Evolutionary conservation across 148 eudicot genomes (phyloP).

Genomic region (Nepenthes mirabilis): DNA sequence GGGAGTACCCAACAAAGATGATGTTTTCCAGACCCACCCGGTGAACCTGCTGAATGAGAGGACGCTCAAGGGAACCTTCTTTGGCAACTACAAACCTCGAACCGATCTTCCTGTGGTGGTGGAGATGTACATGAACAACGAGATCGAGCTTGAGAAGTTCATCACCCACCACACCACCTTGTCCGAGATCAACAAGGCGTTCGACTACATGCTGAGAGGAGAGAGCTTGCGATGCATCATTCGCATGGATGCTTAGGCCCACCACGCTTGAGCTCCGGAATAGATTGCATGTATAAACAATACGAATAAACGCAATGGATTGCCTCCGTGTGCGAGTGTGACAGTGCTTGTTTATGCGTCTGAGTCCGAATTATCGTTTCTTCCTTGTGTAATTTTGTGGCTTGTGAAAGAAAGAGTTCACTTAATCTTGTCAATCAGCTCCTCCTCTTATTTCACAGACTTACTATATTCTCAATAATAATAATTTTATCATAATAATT

Average conservation of each 20-base stretch:
- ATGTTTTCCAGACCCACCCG: slow-evolving; percentile 34
- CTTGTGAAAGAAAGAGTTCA: too few species aligned
- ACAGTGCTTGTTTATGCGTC: too few species aligned
- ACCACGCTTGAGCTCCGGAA: too few species aligned
- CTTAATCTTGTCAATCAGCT: too few species aligned
- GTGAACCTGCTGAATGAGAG: slow-evolving; percentile 34
- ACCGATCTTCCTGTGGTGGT: slow-evolving; percentile 37
- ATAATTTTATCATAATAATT: too few species aligned
- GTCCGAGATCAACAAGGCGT: slow-evolving; percentile 52
- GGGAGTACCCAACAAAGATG: slow-evolving; percentile 48
- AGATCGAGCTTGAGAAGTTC: slow-evolving; percentile 42
- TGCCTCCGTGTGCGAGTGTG: too few species aligned
- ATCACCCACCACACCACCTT: slow-evolving; percentile 42
- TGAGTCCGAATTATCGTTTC: too few species aligned
- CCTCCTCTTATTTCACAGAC: too few species aligned
- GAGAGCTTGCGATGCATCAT: slow-evolving; percentile 48
- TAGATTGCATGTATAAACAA: too few species aligned
- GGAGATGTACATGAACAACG: slow-evolving; percentile 63
- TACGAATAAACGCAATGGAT: too few species aligned
- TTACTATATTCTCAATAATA: too few species aligned
- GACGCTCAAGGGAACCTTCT: slow-evolving; percentile 48
- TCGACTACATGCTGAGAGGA: slow-evolving; percentile 38
- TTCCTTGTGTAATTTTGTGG: too few species aligned
- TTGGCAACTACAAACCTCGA: slow-evolving; percentile 37
- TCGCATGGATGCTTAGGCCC: slow-evolving; percentile 27